phyloP scores from a whole-genome alignment of 768 basidiomycete species.

The Lactifluus pinguis region DNA sequence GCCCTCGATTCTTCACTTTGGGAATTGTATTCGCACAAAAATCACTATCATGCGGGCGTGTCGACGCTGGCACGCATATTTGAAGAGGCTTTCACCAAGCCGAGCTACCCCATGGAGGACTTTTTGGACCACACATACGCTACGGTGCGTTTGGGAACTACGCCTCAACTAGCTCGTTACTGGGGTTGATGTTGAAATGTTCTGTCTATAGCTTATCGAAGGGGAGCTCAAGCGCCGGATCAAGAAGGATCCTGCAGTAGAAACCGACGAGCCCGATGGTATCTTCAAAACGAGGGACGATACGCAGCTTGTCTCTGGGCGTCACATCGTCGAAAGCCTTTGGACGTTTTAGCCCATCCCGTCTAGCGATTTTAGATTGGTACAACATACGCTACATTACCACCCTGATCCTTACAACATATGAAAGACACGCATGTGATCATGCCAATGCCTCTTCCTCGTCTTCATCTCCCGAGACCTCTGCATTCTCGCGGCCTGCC shows the following conservation, averaged over 20 bases:
- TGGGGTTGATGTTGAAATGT: not conserved
- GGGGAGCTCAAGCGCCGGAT: slow-evolving; percentile 74
- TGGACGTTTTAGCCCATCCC: slow-evolving; percentile 21
- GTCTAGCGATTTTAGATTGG: not conserved
- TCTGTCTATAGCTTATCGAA: slow-evolving; percentile 61
- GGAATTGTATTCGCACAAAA: slow-evolving; percentile 75
- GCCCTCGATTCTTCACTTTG: slow-evolving; percentile 87
- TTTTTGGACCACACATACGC: slow-evolving; percentile 91
- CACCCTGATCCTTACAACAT: not conserved
- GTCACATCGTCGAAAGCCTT: slow-evolving; percentile 29
- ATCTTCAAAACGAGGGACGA: slow-evolving; percentile 14
- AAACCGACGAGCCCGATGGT: slow-evolving; percentile 21
- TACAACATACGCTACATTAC: slow-evolving; percentile 11
- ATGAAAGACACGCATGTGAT: not conserved
- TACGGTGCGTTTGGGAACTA: slow-evolving; percentile 44
- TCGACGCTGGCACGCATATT: slow-evolving; percentile 84
- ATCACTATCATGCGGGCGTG: slow-evolving; percentile 82
- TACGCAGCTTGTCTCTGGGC: slow-evolving; percentile 28
- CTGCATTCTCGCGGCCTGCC: slow-evolving; percentile 87
- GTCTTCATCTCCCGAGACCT: slow-evolving; percentile 91
- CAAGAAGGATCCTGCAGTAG: slow-evolving; percentile 62
- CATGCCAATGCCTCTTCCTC: slow-evolving; percentile 38
- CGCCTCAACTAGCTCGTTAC: not conserved
- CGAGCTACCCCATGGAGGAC: slow-evolving; percentile 83
- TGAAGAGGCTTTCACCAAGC: slow-evolving; percentile 90